Evolutionary conservation across 331 rosid species (phyloP), one percentile per base, ranked within the genome.

Genomic region (Saraca asoca): DNA sequence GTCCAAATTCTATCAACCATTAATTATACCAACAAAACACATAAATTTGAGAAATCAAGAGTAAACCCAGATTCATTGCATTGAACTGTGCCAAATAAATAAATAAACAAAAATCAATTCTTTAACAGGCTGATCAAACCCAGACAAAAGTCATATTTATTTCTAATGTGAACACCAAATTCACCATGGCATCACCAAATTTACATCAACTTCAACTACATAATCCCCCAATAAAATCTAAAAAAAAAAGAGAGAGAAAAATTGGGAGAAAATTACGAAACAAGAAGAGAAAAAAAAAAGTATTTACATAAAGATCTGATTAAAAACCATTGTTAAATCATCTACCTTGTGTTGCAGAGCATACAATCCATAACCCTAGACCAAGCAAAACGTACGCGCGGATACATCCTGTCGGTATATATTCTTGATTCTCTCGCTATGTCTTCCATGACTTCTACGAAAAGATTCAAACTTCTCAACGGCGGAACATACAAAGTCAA

Each of bases 401-500:
- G 96, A 60, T 81, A 85, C 44, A 72, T 58, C 74, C 90, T 72
- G 44, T 61, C 80, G 61, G 85, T 76, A 38, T 82, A 64, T 0
- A 16, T 49, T 66, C 85, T 74, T 10, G 95, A 83, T 58, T 89
- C 96, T 16, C 88, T 80, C n/a, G 71, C 9, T 0, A 80, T 42
- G 2, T 78, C 91, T 53, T 90, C 95, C 79, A 90, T 61, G 66
- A 89, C 74, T 66, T 82, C 94, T 4, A 86, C 81, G 49, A 91
- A 84, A 31, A 83, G 81, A 50, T 63, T 88, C 33, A 91, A 76
- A 80, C 82, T 78, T 0, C 97, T 84, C 64, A 91, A 74, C 52
- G 97, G 97, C 38, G 96, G 96, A 64, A 86, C 71, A 74, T 85
- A 86, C 5, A 91, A 72, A 18, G 91, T 88, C 38, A 91, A 61